Evolutionary conservation across 768 basidiomycete genomes (phyloP), one percentile per base, ranked within the genome.

Genomic region (Tricholomella constricta): DNA sequence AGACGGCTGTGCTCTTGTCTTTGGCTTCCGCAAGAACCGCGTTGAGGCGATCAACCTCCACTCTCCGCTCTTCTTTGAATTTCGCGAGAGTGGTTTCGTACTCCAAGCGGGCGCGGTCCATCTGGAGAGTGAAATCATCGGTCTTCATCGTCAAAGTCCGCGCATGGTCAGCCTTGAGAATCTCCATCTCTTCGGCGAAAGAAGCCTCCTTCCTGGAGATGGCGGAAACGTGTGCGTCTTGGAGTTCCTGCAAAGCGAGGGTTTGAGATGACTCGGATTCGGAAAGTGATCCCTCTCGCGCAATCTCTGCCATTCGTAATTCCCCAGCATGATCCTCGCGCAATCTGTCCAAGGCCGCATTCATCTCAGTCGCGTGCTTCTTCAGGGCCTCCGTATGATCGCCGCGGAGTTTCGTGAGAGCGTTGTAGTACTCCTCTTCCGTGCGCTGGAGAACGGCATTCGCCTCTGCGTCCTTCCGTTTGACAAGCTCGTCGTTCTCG

Each of bases 361-460:
- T 73, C 17, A 79, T 72, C 51, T 92, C 86, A 4, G 76, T 76
- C 1, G 81, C 74, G 51, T 86, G 80, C 59, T 76, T 81, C 56
- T 81, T 81, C 52, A 93, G 72, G 22, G 81, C 76, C 55, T 84
- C 81, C 3, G 81, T 77, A 59, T 94, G 90, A 63, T 90, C 86
- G 12, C 66, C 74, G 37, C 90, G 87, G 43, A 93, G 79, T 60
- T 88, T 89, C 12, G 84, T 88, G 36, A 94, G 73, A 19, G 84
- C 84, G 52, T 91, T 85, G 65, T 91, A 90, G 62, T 91, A 91
- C 64, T 91, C 86, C 61, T 87, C 89, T 62, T 89, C 88, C 6
- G 87, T 90, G 46, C 77, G 80, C 55, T 83, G 83, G 12, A 90
- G 77, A 35, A 76, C 72, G 11, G 78, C 72, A 6, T 82, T 76